Conservation (phyloP, 306 rosid genomes). For the Prunus fruticosa region DNA sequence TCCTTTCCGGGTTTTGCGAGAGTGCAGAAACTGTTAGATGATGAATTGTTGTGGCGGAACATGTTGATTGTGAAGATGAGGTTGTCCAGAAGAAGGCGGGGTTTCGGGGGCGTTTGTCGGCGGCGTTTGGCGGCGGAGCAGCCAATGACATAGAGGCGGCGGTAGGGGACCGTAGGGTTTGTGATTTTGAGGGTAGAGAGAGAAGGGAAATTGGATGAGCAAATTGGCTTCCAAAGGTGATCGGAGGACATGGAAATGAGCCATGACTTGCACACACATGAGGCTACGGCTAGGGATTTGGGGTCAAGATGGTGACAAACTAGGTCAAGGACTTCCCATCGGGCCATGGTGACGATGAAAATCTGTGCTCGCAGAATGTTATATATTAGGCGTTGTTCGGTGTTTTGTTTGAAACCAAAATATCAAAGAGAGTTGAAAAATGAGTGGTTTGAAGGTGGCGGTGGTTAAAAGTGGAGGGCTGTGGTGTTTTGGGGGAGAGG, state of each 20-base stretch:
- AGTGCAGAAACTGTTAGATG: neutral
- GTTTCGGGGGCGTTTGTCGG: constrained; percentile 21
- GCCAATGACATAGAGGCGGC: constrained; percentile 44
- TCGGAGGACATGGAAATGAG: constrained; percentile 50
- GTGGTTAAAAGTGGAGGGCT: neutral
- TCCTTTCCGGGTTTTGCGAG: neutral
- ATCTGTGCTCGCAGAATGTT: neutral
- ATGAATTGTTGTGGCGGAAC: neutral
- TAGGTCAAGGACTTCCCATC: constrained; percentile 53
- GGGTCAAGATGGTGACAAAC: constrained; percentile 54
- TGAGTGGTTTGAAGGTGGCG: neutral
- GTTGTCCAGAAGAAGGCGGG: constrained; percentile 34
- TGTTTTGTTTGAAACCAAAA: neutral
- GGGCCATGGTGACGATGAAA: neutral
- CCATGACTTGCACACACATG: constrained; percentile 62
- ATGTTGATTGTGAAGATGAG: constrained; percentile 44
- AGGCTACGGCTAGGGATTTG: constrained; percentile 56
- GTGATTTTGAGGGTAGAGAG: constrained; percentile 26
- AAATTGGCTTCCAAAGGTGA: constrained; percentile 56
- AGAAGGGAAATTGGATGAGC: constrained; percentile 44
- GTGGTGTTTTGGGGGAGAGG: neutral
- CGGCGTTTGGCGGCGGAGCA: constrained; percentile 32
- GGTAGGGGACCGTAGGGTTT: constrained; percentile 27
- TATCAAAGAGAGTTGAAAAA: neutral
- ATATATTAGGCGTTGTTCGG: neutral